These are phyloP conservation scores for Phytopythium montanum DNA, from an alignment of 352 stramenopile species.

Conservation along the genomic window DNA sequence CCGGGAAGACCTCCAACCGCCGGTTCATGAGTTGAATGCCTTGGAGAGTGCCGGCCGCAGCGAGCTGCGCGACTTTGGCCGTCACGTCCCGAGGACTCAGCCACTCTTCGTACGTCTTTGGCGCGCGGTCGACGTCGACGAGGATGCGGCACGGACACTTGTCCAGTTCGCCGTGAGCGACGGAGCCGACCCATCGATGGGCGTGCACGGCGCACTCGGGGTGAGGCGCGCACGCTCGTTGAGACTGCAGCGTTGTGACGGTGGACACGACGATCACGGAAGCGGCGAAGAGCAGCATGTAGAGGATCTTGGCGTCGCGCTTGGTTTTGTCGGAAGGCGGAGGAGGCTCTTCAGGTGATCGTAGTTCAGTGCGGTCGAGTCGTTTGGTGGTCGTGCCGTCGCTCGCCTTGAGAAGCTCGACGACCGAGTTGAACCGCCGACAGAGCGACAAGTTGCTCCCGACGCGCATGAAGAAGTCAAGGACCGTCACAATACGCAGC, in stretches of 20 bases:
- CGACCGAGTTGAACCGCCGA: constrained; percentile 13
- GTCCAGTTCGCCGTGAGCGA: background rate
- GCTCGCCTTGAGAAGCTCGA: constrained; percentile 10
- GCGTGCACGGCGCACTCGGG: constrained; percentile 19
- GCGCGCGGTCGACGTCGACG: constrained; percentile 15
- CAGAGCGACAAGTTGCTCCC: constrained; percentile 25
- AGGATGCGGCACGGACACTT: constrained; percentile 33
- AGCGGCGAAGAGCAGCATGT: constrained; percentile 11
- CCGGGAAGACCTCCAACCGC: constrained; percentile 12
- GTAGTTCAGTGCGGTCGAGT: background rate
- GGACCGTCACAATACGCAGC: constrained; percentile 18
- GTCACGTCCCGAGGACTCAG: constrained; percentile 12
- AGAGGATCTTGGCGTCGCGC: constrained; percentile 6
- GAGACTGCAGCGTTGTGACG: constrained; percentile 11
- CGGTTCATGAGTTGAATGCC: constrained; percentile 35
- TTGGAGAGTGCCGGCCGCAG: constrained; percentile 23
- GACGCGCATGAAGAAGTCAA: constrained; percentile 26
- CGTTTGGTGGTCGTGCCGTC: background rate
- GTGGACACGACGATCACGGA: constrained; percentile 11
- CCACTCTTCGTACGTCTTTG: constrained; percentile 22
- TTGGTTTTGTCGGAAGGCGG: background rate
- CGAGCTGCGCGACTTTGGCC: constrained; percentile 17
- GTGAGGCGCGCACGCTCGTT: constrained; percentile 10
- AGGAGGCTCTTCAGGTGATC: too few relatives aligned
- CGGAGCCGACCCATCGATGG: constrained; percentile 11